Evolutionary conservation across 2,329 filamentous ascomycete genomes (phyloP), one percentile per base, ranked within the genome.

Genomic region (Hymenotorrendiella dingleyae): DNA sequence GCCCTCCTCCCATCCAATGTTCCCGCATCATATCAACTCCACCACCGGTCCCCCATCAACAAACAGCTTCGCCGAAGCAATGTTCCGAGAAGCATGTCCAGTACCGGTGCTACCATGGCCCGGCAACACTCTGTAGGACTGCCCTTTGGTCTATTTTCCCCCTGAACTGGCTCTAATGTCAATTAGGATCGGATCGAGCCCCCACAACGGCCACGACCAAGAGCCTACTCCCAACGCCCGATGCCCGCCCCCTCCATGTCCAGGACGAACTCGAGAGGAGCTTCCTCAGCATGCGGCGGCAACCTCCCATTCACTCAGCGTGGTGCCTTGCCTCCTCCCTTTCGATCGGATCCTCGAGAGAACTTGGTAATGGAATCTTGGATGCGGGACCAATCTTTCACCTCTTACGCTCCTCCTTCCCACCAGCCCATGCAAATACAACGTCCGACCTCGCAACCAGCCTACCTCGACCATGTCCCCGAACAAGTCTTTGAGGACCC

Each of bases 61-160:
- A 60, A 57, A 41, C 49, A 50, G 11, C 55, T 51, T 35, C 54
- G 50, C 40, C 46, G 42, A 22, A 34, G 32, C 26, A 43, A 57
- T 55, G 53, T 55, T 22, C 46, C 56, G 22, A 55, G 58, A 45
- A 59, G 56, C 39, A 52, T 59, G 47, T 58, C 58, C 17, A 56
- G 42, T 34, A 54, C 22, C 39, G 58, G 58, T 40, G 42, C 51
- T 19, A 43, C 51, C 41, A 60, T 57, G 52, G 48, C 53, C 23
- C 48, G 54, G 28, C 48, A 56, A 29, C 46, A 40, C 17, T 57
- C 54, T 42, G 55, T 60, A 58, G 49, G 54, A 56, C 37, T 36
- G 32, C 39, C 42, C 39, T 41, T 41, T 36, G 46, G 44, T 37
- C 42, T 37, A n/a, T 29, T 14, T 24, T 17, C 9, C 48, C 22